phyloP scores from a whole-genome alignment of 306 rosid genomes.

The Cotoneaster glaucophyllus region DNA sequence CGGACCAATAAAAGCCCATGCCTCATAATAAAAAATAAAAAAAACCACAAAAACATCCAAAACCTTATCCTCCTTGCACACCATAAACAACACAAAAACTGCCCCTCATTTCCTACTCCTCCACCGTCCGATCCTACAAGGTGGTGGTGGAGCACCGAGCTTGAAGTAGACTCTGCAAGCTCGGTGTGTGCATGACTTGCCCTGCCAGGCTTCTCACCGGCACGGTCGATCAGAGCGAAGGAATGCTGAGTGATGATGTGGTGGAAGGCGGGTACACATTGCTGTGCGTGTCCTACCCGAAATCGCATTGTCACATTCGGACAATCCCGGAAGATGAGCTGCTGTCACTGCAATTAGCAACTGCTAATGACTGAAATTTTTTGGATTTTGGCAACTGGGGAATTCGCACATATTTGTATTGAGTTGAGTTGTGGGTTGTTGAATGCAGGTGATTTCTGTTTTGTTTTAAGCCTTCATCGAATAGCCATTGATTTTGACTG shows the following conservation, averaged over 20 bases:
- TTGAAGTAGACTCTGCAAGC: constrained; percentile 77
- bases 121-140: constrained; percentile 48
- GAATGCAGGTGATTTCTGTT: constrained; percentile 2
- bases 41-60: neutral
- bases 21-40: no score
- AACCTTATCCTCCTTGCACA: constrained; percentile 43
- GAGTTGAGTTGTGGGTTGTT: constrained; percentile 7
- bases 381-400: constrained; percentile 1
- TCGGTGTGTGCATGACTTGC: constrained; percentile 99
- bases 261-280: constrained; percentile 79
- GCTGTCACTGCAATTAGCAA: constrained; percentile 76
- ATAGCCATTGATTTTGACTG: neutral
- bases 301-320: constrained; percentile 69
- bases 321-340: constrained; percentile 84
- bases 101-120: constrained; percentile 3
- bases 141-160: constrained; percentile 79
- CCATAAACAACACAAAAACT: constrained; percentile 11
- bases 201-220: constrained; percentile 82
- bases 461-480: neutral
- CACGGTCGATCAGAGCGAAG: constrained; percentile 85
- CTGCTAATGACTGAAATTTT: constrained; percentile 69
- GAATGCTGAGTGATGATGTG: constrained; percentile 99
- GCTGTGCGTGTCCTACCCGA: constrained; percentile 66
- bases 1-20: neutral
- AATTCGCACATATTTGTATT: constrained; percentile 1